Evolutionary conservation across 2,329 filamentous ascomycete genomes (phyloP), one percentile per base, ranked within the genome.

Genomic region (Nemania diffusa): DNA sequence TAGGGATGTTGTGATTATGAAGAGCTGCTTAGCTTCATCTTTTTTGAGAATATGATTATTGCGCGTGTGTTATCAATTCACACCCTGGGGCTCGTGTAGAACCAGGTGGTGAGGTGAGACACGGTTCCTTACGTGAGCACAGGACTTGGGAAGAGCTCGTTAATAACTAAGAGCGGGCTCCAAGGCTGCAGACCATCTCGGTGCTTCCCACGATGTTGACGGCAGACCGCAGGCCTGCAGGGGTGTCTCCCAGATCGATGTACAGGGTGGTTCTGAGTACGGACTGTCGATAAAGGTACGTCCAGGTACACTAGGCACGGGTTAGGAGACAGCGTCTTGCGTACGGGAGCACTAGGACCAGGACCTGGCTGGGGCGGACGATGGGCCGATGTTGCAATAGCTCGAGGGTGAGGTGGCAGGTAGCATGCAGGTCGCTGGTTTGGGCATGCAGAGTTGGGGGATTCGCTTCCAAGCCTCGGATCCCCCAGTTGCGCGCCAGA

Each of bases 331-430:
- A 72, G 69, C 65, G 72, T 73, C 73, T 72, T 68, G 65, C 69
- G 64, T 73, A 72, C 73, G 72, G 72, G 55, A 66, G 69, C 70
- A 71, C 74, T 73, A 73, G 75, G 69, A 71, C 72, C 73, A 74
- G 73, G 75, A 73, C 72, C 64, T 76, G 72, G 74, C 74, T 78
- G 76, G 76, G 75, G 64, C 58, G 76, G 76, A 76, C 75, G 76
- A 78, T 78, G 77, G 78, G 76, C 77, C 76, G 76, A 75, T 79
- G 78, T 78, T 78, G 79, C 75, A 79, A 78, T 77, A 77, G 77
- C 76, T 78, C 78, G 79, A 78, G 79, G 78, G 77, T 82, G 81
- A 83, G 79, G 79, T 83, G 81, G 81, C 81, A 82, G 78, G 74
- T 74, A 74, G 76, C 78, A 82, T 83, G 82, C 82, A 83, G 74